These are phyloP conservation scores for Trichoderma breve DNA, from an alignment of 2,329 filamentous ascomycete species.

Conservation along the genomic window DNA sequence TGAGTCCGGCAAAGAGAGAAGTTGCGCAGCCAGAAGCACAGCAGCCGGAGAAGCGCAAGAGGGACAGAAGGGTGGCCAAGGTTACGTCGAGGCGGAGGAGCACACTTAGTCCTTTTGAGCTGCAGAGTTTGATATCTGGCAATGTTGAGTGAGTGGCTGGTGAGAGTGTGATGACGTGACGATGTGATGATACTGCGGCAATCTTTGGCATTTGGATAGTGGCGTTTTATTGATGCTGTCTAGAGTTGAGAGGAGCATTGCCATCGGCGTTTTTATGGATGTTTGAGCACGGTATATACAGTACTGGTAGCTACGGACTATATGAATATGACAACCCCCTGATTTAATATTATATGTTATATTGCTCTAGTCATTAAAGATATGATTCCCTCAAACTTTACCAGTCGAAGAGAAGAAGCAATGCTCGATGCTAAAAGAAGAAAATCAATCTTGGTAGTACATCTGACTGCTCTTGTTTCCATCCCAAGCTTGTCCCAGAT, in stretches of 20 bases:
- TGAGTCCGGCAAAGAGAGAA: slow-evolving; percentile 38
- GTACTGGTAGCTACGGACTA: not conserved
- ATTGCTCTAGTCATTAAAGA: too few relatives aligned
- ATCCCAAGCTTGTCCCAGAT: not conserved
- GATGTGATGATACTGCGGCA: not conserved
- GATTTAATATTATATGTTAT: not conserved
- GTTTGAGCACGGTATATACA: not conserved
- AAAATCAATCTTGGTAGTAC: not conserved
- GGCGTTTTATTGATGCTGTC: not conserved
- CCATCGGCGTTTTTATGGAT: not conserved
- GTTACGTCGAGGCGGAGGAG: slow-evolving; percentile 64
- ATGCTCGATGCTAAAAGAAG: not conserved
- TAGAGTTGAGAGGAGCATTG: not conserved
- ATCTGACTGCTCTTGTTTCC: not conserved
- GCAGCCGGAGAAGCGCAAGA: slow-evolving; percentile 45
- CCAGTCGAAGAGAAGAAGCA: not conserved
- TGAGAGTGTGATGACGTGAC: not conserved
- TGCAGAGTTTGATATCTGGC: slow-evolving; percentile 61
- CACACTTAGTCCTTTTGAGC: slow-evolving; percentile 72
- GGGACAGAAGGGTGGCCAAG: slow-evolving; percentile 53
- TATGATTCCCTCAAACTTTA: not conserved
- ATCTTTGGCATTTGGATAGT: not conserved
- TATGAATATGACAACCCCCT: not conserved
- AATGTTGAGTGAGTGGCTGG: slow-evolving; percentile 38
- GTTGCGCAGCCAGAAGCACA: slow-evolving; percentile 24